These are phyloP conservation scores for Phyllosticta citribraziliensis DNA, from an alignment of 2,329 filamentous ascomycete species.

Conservation along the genomic window DNA sequence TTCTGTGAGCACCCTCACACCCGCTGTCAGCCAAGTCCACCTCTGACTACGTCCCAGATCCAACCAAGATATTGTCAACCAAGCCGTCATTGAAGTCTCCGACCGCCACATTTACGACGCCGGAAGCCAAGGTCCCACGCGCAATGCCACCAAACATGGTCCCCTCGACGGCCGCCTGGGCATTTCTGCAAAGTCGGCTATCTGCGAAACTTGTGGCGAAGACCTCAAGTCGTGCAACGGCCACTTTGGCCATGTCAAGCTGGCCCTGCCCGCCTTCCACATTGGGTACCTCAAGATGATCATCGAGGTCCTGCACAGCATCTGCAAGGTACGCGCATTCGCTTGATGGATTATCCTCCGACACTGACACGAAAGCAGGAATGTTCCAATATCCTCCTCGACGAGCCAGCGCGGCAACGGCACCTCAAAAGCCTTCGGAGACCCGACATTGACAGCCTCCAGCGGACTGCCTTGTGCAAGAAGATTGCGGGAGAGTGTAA, in stretches of 20 bases:
- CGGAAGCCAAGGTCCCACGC: conserved; percentile 45
- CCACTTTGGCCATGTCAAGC: conserved; percentile 87
- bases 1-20: conserved; percentile 49
- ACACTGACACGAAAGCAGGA: conserved; percentile 32
- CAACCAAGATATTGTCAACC: conserved; percentile 88
- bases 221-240: conserved; percentile 78
- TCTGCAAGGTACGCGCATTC: conserved; percentile 56
- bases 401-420: conserved; percentile 65
- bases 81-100: conserved; percentile 90
- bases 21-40: neutral
- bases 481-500: conserved; percentile 81
- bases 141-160: conserved; percentile 68
- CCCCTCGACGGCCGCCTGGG: conserved; percentile 83
- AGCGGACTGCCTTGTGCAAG: conserved; percentile 74
- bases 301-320: conserved; percentile 83
- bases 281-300: conserved; percentile 93
- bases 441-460: conserved; percentile 77
- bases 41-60: conserved; percentile 46
- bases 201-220: conserved; percentile 75
- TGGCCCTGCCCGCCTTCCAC: conserved; percentile 88
- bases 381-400: conserved; percentile 74
- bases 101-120: conserved; percentile 90
- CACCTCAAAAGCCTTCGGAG: conserved; percentile 74
- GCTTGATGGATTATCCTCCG: neutral
- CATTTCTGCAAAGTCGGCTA: conserved; percentile 72